These are phyloP conservation scores for Rosa multiflora DNA, from an alignment of 306 rosid species.

Conservation along the genomic window DNA sequence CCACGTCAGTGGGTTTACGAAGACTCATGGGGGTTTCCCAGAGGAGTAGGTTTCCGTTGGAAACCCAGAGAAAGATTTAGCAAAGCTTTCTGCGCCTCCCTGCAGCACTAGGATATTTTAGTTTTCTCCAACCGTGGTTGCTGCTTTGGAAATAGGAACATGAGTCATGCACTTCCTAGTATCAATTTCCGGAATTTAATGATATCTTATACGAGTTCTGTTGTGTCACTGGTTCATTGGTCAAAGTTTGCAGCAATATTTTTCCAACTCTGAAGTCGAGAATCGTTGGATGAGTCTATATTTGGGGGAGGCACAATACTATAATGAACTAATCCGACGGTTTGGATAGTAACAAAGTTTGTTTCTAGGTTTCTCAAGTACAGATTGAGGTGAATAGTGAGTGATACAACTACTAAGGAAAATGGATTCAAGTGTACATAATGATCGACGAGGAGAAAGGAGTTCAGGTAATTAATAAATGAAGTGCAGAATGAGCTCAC, in stretches of 20 bases:
- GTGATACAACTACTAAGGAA: no score
- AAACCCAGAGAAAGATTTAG: neutral
- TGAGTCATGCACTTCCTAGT: neutral
- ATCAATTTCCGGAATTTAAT: neutral
- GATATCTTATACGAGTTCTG: neutral
- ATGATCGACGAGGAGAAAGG: neutral
- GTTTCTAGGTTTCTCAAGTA: no score
- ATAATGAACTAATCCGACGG: no score
- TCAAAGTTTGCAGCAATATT: neutral
- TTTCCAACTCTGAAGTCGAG: no score
- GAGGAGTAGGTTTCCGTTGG: neutral
- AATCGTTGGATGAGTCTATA: no score
- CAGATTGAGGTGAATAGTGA: no score
- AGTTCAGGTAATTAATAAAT: neutral
- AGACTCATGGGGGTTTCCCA: neutral
- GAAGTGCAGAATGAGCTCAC: neutral
- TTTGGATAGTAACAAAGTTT: neutral
- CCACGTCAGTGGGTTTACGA: neutral
- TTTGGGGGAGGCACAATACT: no score
- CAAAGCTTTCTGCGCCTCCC: neutral
- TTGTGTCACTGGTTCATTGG: neutral
- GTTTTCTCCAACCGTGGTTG: neutral
- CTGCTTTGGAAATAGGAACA: conserved; percentile 9
- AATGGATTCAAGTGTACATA: no score
- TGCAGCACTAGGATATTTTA: neutral